These are phyloP conservation scores for Apiospora pterosperma DNA, from an alignment of 2,329 filamentous ascomycete species.

Conservation along the genomic window DNA sequence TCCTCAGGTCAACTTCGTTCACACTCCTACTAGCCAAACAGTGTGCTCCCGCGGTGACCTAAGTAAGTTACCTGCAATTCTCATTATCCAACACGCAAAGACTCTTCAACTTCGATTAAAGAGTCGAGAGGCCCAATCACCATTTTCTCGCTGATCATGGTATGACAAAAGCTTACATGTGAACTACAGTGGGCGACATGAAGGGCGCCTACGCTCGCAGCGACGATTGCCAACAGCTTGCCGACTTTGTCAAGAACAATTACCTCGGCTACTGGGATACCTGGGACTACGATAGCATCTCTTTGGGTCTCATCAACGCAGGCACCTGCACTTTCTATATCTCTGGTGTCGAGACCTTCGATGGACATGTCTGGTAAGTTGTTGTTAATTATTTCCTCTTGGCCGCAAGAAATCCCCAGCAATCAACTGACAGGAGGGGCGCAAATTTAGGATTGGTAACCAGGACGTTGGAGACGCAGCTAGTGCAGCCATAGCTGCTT, in stretches of 20 bases:
- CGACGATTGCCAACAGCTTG: background rate
- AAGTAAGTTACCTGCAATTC: background rate
- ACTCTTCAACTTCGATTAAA: background rate
- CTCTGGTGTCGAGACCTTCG: background rate
- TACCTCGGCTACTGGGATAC: background rate
- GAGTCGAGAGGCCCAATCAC: background rate
- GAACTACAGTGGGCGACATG: background rate
- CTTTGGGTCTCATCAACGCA: background rate
- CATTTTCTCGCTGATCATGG: background rate
- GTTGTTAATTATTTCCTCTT: background rate
- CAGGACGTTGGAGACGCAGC: background rate
- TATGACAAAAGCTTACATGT: background rate
- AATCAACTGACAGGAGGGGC: background rate
- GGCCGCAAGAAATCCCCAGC: too few relatives aligned
- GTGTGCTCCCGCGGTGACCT: background rate
- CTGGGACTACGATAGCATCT: background rate
- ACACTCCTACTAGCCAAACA: background rate
- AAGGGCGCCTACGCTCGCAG: background rate
- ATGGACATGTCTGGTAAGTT: background rate
- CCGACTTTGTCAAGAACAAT: background rate
- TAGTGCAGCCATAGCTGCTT: rapidly evolving
- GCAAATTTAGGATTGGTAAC: background rate
- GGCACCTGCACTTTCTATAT: background rate
- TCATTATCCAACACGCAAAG: background rate
- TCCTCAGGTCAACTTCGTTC: background rate